A percentile compares a stretch with the other conserved stretches of the same genome.
phyloP scores from a whole-genome alignment of 1,139 yeast genomes.

The Pneumocystis jirovecii region DNA sequence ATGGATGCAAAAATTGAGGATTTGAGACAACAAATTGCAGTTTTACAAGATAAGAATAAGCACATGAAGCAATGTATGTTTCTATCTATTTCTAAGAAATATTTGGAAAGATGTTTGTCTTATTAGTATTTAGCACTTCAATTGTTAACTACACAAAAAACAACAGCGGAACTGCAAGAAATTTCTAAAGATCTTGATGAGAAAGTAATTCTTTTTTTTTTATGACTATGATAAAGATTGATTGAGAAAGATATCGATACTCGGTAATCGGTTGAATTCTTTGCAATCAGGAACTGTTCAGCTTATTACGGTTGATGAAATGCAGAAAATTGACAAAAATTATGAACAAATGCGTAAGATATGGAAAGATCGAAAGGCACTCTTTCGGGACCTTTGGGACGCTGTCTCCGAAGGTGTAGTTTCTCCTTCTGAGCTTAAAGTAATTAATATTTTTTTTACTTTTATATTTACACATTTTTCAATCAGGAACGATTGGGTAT shows the following conservation, averaged over 20 bases:
- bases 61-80: slow-evolving; percentile 11
- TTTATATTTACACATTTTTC: neutral
- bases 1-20: slow-evolving; percentile 12
- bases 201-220: neutral
- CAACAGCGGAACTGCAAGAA: slow-evolving; percentile 1
- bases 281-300: neutral
- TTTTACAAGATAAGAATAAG: slow-evolving; percentile 10
- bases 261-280: neutral
- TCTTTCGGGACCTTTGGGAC: neutral
- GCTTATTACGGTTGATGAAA: neutral
- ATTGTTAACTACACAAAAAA: slow-evolving; percentile 1
- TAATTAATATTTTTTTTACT: neutral
- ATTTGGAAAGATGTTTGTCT: neutral
- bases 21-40: slow-evolving; percentile 13
- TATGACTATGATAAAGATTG: neutral
- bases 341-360: neutral
- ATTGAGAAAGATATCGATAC: neutral
- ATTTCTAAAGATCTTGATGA: slow-evolving; percentile 7
- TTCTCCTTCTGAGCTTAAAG: neutral
- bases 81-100: neutral
- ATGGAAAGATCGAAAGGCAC: neutral
- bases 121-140: slow-evolving; percentile 5
- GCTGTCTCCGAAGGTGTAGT: neutral
- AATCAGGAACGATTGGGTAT: neutral
- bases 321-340: neutral